Evolutionary conservation across 306 rosid species (phyloP).

Genomic region (Prinsepia uniflora): DNA sequence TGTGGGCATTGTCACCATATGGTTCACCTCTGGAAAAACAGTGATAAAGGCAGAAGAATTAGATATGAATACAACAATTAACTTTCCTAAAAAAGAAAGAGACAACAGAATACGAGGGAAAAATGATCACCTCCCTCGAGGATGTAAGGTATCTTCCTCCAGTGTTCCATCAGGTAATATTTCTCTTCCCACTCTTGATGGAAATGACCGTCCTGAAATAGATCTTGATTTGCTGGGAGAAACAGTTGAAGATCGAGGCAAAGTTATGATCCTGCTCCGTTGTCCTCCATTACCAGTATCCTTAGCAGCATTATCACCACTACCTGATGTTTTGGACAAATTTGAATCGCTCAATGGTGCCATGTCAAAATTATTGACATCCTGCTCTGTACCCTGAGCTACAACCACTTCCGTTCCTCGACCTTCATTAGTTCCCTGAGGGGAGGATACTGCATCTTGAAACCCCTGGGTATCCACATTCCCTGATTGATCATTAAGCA

Average conservation of each 20-base stretch:
- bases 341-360: constrained; percentile 30
- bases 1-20: constrained; percentile 48
- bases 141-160: constrained; percentile 45
- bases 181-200: constrained; percentile 55
- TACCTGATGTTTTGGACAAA: constrained; percentile 36
- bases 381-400: constrained; percentile 40
- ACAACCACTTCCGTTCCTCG: constrained; percentile 27
- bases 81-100: background rate
- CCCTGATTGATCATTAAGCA: constrained; percentile 34
- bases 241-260: constrained; percentile 48
- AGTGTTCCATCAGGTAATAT: constrained; percentile 37
- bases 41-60: constrained; percentile 7
- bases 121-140: constrained; percentile 72
- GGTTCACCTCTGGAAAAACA: constrained; percentile 61
- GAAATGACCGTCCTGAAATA: constrained; percentile 39
- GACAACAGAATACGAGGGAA: background rate
- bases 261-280: constrained; percentile 64
- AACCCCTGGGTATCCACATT: constrained; percentile 23
- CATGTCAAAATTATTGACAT: constrained; percentile 36
- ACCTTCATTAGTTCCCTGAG: constrained; percentile 30
- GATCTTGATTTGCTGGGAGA: constrained; percentile 61
- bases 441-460: constrained; percentile 32
- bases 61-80: constrained; percentile 11
- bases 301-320: constrained; percentile 47
- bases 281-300: constrained; percentile 46